Percentiles rank a stretch among this genome's conserved stretches.
These are phyloP conservation scores for Phytopythium sindhum DNA, from an alignment of 352 stramenopile genomes.

Conservation along the genomic window DNA sequence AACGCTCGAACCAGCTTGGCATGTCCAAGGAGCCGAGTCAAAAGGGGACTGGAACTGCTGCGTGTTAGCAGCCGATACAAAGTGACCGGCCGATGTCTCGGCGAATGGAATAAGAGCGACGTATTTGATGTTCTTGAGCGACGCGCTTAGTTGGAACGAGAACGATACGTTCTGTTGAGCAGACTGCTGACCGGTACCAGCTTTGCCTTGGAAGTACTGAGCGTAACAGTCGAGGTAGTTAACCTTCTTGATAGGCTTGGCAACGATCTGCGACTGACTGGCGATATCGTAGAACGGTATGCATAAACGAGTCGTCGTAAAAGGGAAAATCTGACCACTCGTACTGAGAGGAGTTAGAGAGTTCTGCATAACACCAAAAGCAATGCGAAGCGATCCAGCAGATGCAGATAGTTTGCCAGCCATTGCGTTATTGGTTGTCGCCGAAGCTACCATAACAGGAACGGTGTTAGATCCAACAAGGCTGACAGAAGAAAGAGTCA, in stretches of 20 bases:
- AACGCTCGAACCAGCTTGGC: conserved; percentile 10
- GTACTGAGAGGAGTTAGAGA: too few relatives aligned
- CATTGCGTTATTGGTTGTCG: too few relatives aligned
- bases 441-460: too few relatives aligned
- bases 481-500: not conserved
- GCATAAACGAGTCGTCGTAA: not conserved
- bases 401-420: too few relatives aligned
- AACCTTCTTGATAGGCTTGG: not conserved
- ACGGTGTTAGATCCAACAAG: too few relatives aligned
- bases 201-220: not conserved
- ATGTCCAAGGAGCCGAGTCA: conserved; percentile 11
- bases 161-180: not conserved
- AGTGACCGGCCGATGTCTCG: not conserved
- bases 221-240: conserved; percentile 6
- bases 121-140: conserved; percentile 1
- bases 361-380: too few relatives aligned
- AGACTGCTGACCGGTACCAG: not conserved
- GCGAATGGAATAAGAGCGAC: not conserved
- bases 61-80: not conserved
- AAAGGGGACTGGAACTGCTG: conserved; percentile 11
- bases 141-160: not conserved
- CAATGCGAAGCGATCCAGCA: too few relatives aligned
- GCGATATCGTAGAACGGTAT: not conserved
- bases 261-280: not conserved
- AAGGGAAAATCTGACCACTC: too few relatives aligned